These are phyloP conservation scores for Kluyveromyces marxianus DNA, from an alignment of 1,139 yeast species.

Conservation along the genomic window DNA sequence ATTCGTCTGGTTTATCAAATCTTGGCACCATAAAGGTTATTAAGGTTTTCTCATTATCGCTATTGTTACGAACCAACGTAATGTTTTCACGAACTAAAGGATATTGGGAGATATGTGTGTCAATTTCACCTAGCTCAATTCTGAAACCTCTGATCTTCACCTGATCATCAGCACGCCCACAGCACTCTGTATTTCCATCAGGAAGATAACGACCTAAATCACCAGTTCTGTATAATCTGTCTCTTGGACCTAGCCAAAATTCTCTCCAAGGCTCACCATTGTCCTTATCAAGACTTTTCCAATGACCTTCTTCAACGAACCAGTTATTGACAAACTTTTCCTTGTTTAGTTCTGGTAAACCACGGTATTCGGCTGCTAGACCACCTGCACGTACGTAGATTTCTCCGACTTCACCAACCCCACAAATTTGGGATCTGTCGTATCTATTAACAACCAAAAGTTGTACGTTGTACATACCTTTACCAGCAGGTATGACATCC, in stretches of 20 bases:
- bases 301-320: conserved; percentile 60
- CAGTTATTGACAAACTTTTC: conserved; percentile 86
- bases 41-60: conserved; percentile 85
- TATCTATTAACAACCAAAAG: conserved; percentile 86
- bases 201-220: conserved; percentile 95
- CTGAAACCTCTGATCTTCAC: conserved; percentile 98
- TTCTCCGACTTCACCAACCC: conserved; percentile 98
- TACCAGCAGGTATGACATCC: conserved; percentile 97
- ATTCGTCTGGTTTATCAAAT: conserved; percentile 44
- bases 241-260: conserved; percentile 90
- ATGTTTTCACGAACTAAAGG: conserved; percentile 85
- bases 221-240: conserved; percentile 92
- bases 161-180: conserved; percentile 99
- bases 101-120: conserved; percentile 92
- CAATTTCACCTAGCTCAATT: conserved; percentile 96
- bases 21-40: conserved; percentile 91
- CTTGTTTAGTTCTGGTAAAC: conserved; percentile 79
- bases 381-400: conserved; percentile 98
- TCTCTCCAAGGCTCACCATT: conserved; percentile 61
- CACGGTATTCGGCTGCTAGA: conserved; percentile 90
- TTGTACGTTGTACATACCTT: conserved; percentile 94
- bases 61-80: conserved; percentile 87
- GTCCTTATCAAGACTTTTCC: conserved; percentile 49
- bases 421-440: conserved; percentile 84
- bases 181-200: conserved; percentile 95